These are phyloP conservation scores for Hypoxylon sp. DNA, from an alignment of 2,329 filamentous ascomycete species.

Conservation along the genomic window DNA sequence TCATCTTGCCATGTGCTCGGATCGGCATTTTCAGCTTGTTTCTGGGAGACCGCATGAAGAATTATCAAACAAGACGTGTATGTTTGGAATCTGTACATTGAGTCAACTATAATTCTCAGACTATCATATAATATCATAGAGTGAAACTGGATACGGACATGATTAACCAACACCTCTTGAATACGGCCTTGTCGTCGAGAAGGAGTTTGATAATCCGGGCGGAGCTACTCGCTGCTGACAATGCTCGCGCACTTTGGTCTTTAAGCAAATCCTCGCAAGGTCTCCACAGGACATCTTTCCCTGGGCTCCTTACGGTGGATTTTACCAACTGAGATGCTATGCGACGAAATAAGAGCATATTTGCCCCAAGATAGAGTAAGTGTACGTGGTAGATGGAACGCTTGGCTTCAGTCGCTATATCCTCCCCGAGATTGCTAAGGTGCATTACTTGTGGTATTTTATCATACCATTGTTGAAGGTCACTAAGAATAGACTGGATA, in stretches of 20 bases:
- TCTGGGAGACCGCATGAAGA: background rate
- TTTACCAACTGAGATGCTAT: background rate
- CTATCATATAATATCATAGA: background rate
- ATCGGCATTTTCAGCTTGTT: background rate
- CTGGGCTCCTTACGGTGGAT: background rate
- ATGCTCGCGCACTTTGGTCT: background rate
- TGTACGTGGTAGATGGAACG: too few species aligned
- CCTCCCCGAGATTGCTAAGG: too few species aligned
- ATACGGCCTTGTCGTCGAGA: background rate
- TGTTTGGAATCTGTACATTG: background rate
- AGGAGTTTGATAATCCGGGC: background rate
- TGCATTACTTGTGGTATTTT: too few species aligned
- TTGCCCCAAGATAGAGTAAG: too few species aligned
- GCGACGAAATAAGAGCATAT: background rate
- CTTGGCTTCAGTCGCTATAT: too few species aligned
- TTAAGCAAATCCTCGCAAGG: background rate
- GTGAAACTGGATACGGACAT: background rate
- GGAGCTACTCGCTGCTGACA: background rate
- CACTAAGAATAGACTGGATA: too few species aligned
- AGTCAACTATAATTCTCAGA: background rate
- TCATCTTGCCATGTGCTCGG: background rate
- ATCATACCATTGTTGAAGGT: too few species aligned
- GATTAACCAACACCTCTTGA: background rate
- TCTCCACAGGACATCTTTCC: background rate
- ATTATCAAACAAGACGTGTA: background rate